Percentiles rank a stretch among this genome's conserved stretches.
Conservation (phyloP, 1,139 yeast genomes). For the Zhuliangozyma parablackwelliae region DNA sequence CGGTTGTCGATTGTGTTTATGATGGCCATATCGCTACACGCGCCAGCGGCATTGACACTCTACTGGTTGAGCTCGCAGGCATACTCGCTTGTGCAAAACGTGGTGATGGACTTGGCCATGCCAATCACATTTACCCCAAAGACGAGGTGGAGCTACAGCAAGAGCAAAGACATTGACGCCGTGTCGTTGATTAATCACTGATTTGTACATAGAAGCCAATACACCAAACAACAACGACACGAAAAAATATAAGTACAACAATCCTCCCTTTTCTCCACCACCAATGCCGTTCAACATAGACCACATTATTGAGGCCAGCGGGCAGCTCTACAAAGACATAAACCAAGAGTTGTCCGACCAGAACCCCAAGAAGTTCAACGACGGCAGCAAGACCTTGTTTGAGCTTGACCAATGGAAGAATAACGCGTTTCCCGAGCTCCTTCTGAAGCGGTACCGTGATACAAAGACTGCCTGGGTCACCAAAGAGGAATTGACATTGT, state of each 20-base stretch:
- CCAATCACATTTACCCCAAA: constrained; percentile 57
- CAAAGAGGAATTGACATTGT: constrained; percentile 31
- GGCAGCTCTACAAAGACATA: constrained; percentile 7
- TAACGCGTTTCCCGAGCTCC: constrained; percentile 20
- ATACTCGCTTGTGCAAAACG: constrained; percentile 71
- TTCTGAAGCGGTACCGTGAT: constrained; percentile 17
- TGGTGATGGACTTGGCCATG: constrained; percentile 60
- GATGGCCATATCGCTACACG: constrained; percentile 82
- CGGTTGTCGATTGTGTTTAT: constrained; percentile 73
- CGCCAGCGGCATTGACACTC: constrained; percentile 73
- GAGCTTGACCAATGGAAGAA: constrained; percentile 37
- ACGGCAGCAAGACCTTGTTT: constrained; percentile 21
- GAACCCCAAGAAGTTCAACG: constrained; percentile 13
- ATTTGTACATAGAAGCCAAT: not conserved
- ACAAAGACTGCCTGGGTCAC: constrained; percentile 25
- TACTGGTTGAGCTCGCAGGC: constrained; percentile 87
- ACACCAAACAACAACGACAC: not conserved
- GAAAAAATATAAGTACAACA: not conserved
- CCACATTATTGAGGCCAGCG: constrained; percentile 7
- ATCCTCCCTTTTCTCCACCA: not conserved
- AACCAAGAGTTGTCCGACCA: constrained; percentile 13
- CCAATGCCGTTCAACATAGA: constrained; percentile 4
- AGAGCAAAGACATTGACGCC: not conserved
- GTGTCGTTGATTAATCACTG: not conserved
- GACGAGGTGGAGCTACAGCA: constrained; percentile 15